Evolutionary conservation across 805 yeast genomes (phyloP).

Genomic region (Jamesozyma lodderae): DNA sequence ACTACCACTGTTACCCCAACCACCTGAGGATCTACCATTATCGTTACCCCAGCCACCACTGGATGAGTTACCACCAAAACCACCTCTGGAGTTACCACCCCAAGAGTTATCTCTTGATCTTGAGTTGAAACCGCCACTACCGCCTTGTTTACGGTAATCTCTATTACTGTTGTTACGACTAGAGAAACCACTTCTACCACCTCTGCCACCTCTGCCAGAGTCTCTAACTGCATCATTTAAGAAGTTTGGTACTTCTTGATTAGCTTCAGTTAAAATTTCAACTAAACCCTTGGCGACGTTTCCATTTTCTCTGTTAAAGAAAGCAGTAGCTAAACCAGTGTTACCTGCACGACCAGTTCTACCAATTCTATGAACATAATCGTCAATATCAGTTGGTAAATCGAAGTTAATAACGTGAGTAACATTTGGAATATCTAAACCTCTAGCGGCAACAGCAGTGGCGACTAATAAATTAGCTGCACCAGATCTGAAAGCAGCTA

Average conservation of each 20-base stretch:
- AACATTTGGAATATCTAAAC: constrained; percentile 98
- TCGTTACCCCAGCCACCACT: constrained; percentile 9
- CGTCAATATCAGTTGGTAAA: constrained; percentile 94
- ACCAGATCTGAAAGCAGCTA: constrained; percentile 89
- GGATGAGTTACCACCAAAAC: constrained; percentile 27
- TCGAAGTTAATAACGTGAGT: constrained; percentile 96
- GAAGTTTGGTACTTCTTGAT: constrained; percentile 94
- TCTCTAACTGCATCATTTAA: constrained; percentile 75
- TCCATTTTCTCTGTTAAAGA: constrained; percentile 91
- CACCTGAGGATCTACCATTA: constrained; percentile 5
- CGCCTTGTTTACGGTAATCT: constrained; percentile 43
- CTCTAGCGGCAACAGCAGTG: constrained; percentile 99
- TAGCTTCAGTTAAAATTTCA: constrained; percentile 86
- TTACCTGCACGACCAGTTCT: constrained; percentile 99
- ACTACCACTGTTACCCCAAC: constrained; percentile 24
- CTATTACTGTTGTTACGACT: constrained; percentile 35
- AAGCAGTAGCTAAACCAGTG: constrained; percentile 96
- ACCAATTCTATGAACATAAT: constrained; percentile 98
- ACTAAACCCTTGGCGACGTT: constrained; percentile 81
- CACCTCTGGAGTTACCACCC: constrained; percentile 23
- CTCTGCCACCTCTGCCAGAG: constrained; percentile 49
- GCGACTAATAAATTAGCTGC: constrained; percentile 92
- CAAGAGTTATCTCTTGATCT: constrained; percentile 21
- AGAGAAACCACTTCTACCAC: constrained; percentile 41
- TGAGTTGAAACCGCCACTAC: constrained; percentile 7